Evolutionary conservation across 225 moss, liverwort and hornwort species (phyloP).

Genomic region (Pseudisothecium myosuroides): DNA sequence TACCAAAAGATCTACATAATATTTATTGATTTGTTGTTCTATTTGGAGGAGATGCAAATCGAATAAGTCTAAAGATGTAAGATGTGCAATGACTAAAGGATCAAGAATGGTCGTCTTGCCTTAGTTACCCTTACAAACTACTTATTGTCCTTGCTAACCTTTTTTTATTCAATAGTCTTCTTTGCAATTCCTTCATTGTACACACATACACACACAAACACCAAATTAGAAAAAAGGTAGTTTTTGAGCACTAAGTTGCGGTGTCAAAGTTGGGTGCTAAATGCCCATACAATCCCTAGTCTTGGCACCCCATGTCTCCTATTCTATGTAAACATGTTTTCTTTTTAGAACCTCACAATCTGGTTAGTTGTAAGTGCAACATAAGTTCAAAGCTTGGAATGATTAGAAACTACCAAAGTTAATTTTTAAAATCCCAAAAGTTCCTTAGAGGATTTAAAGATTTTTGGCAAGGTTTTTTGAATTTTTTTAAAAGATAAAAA

Average conservation of each 20-base stretch:
- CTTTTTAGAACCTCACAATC: neutral
- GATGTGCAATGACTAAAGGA: neutral
- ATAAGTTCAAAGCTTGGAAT: neutral
- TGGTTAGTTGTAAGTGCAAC: neutral
- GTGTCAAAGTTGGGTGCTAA: neutral
- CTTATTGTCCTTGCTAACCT: neutral
- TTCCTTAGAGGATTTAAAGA: accelerated
- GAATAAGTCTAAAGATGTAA: neutral
- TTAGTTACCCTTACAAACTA: neutral
- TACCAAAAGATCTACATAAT: accelerated
- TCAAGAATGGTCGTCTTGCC: neutral
- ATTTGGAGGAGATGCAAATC: neutral
- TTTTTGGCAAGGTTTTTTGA: neutral
- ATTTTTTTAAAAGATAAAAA: too few relatives aligned
- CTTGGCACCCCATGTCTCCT: neutral
- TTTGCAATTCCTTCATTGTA: accelerated
- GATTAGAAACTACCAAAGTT: neutral
- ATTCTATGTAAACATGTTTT: neutral
- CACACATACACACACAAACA: too few relatives aligned
- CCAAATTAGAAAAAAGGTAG: neutral
- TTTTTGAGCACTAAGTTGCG: accelerated
- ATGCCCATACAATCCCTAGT: neutral
- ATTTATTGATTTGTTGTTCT: neutral
- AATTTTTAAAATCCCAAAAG: too few relatives aligned
- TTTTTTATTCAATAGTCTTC: neutral